Percentiles rank a stretch among this genome's conserved stretches.
These are phyloP conservation scores for Rhodocollybia butyracea DNA, from an alignment of 768 basidiomycete species.

Conservation along the genomic window DNA sequence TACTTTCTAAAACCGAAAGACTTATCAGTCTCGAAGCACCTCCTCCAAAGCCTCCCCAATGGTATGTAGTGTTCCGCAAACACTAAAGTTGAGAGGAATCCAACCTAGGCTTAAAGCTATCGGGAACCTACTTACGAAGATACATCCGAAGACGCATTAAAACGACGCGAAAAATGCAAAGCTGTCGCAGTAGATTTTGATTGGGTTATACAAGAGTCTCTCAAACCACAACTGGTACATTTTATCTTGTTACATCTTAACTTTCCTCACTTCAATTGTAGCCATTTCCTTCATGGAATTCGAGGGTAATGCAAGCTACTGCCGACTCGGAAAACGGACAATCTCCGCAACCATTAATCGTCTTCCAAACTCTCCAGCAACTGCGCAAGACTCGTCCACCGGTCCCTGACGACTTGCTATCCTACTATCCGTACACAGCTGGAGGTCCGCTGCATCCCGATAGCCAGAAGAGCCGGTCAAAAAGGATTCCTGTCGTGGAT, in stretches of 20 bases:
- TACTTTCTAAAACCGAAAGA: not conserved
- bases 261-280: not conserved
- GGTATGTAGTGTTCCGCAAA: not conserved
- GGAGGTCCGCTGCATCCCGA: not conserved
- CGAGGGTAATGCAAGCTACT: not conserved
- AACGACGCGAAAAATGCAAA: not conserved
- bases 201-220: slow-evolving; percentile 2
- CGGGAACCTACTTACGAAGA: slow-evolving; percentile 4
- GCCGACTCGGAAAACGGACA: not conserved
- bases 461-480: not conserved
- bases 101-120: slow-evolving; percentile 1
- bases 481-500: not conserved
- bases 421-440: not conserved
- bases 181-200: slow-evolving; percentile 6
- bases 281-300: slow-evolving; percentile 4
- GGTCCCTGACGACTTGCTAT: not conserved
- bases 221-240: not conserved
- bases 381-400: not conserved
- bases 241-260: not conserved
- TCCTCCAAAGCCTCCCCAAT: slow-evolving; percentile 1
- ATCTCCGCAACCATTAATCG: not conserved
- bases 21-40: not conserved
- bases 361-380: not conserved
- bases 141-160: not conserved
- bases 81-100: not conserved